Base-by-base conservation (phyloP, 768 basidiomycete genomes). In the Leccinum aurantiacum region DNA sequence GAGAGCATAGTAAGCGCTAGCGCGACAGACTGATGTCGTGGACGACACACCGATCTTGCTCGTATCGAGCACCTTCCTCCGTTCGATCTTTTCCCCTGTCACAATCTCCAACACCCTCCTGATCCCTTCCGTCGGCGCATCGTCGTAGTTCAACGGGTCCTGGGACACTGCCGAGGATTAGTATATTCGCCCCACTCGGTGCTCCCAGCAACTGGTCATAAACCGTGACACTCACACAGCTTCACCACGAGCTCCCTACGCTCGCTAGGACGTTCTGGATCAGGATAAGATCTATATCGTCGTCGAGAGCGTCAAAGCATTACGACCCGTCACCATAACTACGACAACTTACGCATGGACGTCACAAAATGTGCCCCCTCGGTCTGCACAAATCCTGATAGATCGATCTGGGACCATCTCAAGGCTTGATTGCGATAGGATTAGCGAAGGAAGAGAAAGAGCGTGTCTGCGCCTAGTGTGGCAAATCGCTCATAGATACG, bases 91-190 rank as follows among this genome's bases (percentile, higher is more conserved):
- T 57, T 85, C 72, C 2, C 89, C 89, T 0, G 87, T 89, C 0
- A 90, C 84, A 8, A 79, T 79, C 75, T 97, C 94, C 4, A 98
- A 73, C 2, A 96, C 84, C 15, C 96, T 81, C 9, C 96, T 80
- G 61, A 95, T 93, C 1, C 94, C 95, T 73, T 98, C 95, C 0
- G 93, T 96, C 0, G 96, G 95, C 1, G 95, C 95, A 77, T 98
- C 95, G 3, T 76, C 74, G 74, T 98, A 98, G 69, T 95, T 94
- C 17, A 76, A 78, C 0, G 90, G 85, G 75, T 98, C 95, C 73
- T 93, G 90, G 0, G 93, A 95, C 38, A 98, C 92, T 93, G 70
- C 29, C 35, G 14, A 27, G 2, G n/a, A 33, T 33, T 2, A 33
- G 52, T 7, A 22, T 22, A 19, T 46, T n/a, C n/a, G n/a, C n/a